These are phyloP conservation scores for Casuarina equisetifolia DNA, from an alignment of 306 rosid species.

Conservation along the genomic window DNA sequence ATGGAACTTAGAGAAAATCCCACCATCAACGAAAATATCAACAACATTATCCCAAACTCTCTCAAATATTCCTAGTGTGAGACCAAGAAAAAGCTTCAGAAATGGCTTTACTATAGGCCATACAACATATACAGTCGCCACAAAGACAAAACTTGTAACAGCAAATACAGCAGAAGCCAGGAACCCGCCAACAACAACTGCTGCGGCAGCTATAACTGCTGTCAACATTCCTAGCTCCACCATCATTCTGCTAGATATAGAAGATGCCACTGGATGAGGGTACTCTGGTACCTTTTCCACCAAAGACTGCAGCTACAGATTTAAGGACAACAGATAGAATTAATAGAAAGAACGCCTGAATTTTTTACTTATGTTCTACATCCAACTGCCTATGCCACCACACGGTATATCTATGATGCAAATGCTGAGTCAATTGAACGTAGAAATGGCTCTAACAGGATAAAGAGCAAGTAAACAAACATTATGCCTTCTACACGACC, in stretches of 20 bases:
- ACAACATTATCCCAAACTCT: slow-evolving; percentile 63
- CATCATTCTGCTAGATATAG: slow-evolving; percentile 90
- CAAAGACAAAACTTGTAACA: slow-evolving; percentile 70
- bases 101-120: slow-evolving; percentile 87
- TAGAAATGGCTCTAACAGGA: background rate
- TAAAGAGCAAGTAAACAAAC: background rate
- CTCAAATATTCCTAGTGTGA: slow-evolving; percentile 63
- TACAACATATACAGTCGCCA: slow-evolving; percentile 51
- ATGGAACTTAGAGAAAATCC: slow-evolving; percentile 56
- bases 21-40: slow-evolving; percentile 68
- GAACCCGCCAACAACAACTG: slow-evolving; percentile 71
- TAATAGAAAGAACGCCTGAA: slow-evolving; percentile 23
- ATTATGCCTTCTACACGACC: background rate
- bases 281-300: slow-evolving; percentile 67
- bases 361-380: background rate
- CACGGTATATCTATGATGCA: background rate
- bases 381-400: background rate
- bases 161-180: slow-evolving; percentile 86
- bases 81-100: slow-evolving; percentile 54
- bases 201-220: slow-evolving; percentile 60
- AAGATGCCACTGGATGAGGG: slow-evolving; percentile 92
- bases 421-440: background rate
- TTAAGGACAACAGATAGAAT: slow-evolving; percentile 22
- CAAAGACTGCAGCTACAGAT: slow-evolving; percentile 64
- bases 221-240: slow-evolving; percentile 78